Evolutionary conservation across 2,329 filamentous ascomycete genomes (phyloP), one percentile per base, ranked within the genome.

Genomic region (Tolypocladium endophyticum): DNA sequence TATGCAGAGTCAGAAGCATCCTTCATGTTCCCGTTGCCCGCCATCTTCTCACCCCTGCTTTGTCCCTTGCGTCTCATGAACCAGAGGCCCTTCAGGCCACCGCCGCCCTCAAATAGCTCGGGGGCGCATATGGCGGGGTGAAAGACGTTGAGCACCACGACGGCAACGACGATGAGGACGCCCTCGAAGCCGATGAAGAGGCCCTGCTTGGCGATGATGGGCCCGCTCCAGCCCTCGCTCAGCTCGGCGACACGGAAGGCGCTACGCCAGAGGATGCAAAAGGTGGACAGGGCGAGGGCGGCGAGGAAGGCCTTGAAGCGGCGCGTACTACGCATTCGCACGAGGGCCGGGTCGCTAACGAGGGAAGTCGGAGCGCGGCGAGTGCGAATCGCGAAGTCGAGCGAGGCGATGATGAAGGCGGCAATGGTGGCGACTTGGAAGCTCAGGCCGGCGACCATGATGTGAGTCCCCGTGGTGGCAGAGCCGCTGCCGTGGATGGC

Each of bases 221-320:
- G 71, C 0, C 86, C 85, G 3, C 68, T 71, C 81, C 85, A 90
- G 1, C 87, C 87, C 58, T 81, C 76, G 63, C 79, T 82, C 63
- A 90, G 72, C 77, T 90, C 87, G 0, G 81, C 82, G 28, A 88
- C 81, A 59, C 87, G 81, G 71, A 85, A 90, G 50, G 85, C 80
- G 63, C 81, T 85, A 11, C 87, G 77, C 66, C 82, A 81, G 62
- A 89, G 81, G 66, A 90, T 84, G 64, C 79, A 80, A 16, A 87
- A 58, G n/a, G 85, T 86, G 2, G 84, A 79, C 2, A 87, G 69
- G 1, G 73, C 69, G 23, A 88, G 75, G 14, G 80, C 82, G n/a
- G 65, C 66, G 6, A 85, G 69, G 69, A 87, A 87, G 16, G 75
- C 74, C 59, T 74, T 75, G 73, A 87, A 86, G 30, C 70, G 67